A percentile compares a stretch with the other conserved stretches of the same genome.
Conservation (phyloP, 2,329 filamentous ascomycete genomes). For the Didymella sp. region DNA sequence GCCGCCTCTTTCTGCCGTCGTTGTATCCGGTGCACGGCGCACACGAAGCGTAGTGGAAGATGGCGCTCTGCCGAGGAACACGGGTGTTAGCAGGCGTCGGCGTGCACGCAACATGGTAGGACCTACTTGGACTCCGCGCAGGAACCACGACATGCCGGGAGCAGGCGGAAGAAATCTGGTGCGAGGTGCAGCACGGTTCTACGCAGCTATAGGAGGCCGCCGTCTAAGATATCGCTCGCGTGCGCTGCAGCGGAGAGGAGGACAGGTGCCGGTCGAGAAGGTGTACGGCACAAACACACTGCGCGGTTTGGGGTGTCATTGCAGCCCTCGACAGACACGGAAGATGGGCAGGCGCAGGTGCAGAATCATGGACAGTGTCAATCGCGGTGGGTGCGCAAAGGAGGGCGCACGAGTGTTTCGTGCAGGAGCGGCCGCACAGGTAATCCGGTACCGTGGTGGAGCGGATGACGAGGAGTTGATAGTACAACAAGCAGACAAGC, state of each 20-base stretch:
- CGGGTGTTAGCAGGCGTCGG: conserved; percentile 2
- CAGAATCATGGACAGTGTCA: conserved; percentile 31
- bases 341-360: conserved; percentile 52
- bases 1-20: conserved; percentile 72
- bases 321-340: conserved; percentile 51
- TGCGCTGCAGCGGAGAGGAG: conserved; percentile 2
- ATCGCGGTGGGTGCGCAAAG: conserved; percentile 11
- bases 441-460: conserved; percentile 13
- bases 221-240: conserved; percentile 3
- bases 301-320: conserved; percentile 28
- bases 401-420: conserved; percentile 21
- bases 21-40: conserved; percentile 77
- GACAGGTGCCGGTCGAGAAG: conserved; percentile 4
- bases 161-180: neutral
- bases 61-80: conserved; percentile 62
- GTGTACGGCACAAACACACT: conserved; percentile 12
- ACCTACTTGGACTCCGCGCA: conserved; percentile 58
- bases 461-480: conserved; percentile 1
- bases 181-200: neutral
- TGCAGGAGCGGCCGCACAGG: conserved; percentile 14
- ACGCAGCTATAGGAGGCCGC: neutral
- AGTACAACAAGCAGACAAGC: conserved; percentile 2
- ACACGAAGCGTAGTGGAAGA: conserved; percentile 80
- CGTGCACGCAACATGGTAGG: neutral
- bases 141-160: conserved; percentile 48